Evolutionary conservation across 1,139 yeast genomes (phyloP), one percentile per base, ranked within the genome.

Genomic region (Blastobotrys buckinghamii): DNA sequence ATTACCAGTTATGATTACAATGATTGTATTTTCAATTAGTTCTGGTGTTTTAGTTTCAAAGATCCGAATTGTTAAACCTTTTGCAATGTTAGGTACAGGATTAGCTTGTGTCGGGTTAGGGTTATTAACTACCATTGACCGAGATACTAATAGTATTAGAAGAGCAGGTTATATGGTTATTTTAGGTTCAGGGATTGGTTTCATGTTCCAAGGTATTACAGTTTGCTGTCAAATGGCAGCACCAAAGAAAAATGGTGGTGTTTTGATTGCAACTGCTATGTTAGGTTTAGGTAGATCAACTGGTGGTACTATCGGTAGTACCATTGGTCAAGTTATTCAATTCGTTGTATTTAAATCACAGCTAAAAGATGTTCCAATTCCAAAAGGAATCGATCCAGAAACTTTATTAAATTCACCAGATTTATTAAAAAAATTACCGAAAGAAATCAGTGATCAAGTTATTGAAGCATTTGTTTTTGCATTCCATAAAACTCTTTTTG

Each of bases 101-200:
- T 52, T 73, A 20, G 75, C 75, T 1, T 67, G 76, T 1, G 56
- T 79, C 22, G 88, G 87, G 2, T 63, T 70, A 37, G 88, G 86
- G 0, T 50, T 79, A 71, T 47, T 70, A 79, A 1, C 57, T 68
- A 0, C 56, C 59, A 16, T 63, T 70, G 5, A 59, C 67, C 44
- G 68, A 73, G 34, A 55, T 35, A 41, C 52, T 17, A 9, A 50
- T n/a, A 7, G 42, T 2, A 36, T 48, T n/a, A 33, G 49, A 39
- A 43, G 55, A 40, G 77, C 81, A 50, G 87, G 88, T 0, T 65
- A 73, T 10, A 62, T 76, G 37, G 75, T 82, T 26, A 57, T 79
- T 6, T 70, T 73, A 6, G 88, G 88, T 50, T 59, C 79, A 26
- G 74, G 80, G 0, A 66, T 75, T 45, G 88, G 89, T 1, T 56